Evolutionary conservation across 1,284 basidiomycete species (phyloP), one percentile per base, ranked within the genome.

Genomic region (Neonothopanus nambi): DNA sequence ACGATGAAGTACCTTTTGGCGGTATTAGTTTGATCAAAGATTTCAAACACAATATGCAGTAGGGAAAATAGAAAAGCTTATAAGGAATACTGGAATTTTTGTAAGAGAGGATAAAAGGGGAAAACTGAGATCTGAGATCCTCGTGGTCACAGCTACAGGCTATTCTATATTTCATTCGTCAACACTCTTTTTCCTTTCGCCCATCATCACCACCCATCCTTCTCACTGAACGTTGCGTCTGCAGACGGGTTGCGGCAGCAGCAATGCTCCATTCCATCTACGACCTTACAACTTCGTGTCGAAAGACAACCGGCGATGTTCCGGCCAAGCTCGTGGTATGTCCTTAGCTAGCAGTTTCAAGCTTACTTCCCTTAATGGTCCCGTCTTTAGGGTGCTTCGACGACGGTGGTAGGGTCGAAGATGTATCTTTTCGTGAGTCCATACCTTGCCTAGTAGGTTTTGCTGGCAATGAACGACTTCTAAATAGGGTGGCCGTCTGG

Each of bases 401-500:
- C 89, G 24, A 93, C 91, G 28, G 87, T 93, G 52, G 80, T 93
- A 36, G 89, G 87, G 44, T 85, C 85, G 46, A 88, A 87, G 70
- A 82, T 93, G 79, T 94, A 91, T 68, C 80, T 94, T 48, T 94
- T 93, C 65, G 89, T 91, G 66, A 68, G 88, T 71, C 12, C 37
- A 15, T 41, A 35, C 13, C 38, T n/a, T n/a, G n/a, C n/a, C n/a
- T n/a, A n/a, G n/a, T n/a, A n/a, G n/a, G n/a, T n/a, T n/a, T n/a
- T n/a, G n/a, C n/a, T n/a, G n/a, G n/a, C n/a, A n/a, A n/a, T n/a
- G n/a, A n/a, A n/a, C n/a, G n/a, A n/a, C n/a, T n/a, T n/a, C n/a
- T n/a, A n/a, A n/a, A n/a, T n/a, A 93, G 84, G 94, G 94, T 40
- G 94, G 94, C 24, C 82, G 94, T 46, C 75, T 93, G 48, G 93